Conservation (phyloP, 2,329 filamentous ascomycete species). For the Pseudocercospora crystallina region DNA sequence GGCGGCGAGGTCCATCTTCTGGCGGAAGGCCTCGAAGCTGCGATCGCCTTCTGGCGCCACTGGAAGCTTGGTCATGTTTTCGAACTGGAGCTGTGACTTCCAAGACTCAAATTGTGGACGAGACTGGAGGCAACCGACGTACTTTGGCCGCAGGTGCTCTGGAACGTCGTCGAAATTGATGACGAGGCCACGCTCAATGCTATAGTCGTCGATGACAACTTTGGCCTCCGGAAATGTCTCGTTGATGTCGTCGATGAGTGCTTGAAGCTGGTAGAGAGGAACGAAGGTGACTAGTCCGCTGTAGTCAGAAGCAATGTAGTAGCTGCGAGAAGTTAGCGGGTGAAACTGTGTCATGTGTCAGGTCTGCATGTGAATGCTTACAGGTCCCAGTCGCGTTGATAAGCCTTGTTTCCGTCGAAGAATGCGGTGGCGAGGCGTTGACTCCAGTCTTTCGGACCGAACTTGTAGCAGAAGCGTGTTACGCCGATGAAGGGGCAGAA, state of each 20-base stretch:
- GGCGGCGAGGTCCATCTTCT: slow-evolving; percentile 55
- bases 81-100: slow-evolving; percentile 28
- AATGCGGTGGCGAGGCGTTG: slow-evolving; percentile 54
- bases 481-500: slow-evolving; percentile 51
- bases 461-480: slow-evolving; percentile 59
- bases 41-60: slow-evolving; percentile 30
- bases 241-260: slow-evolving; percentile 67
- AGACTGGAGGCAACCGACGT: slow-evolving; percentile 59
- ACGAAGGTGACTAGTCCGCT: slow-evolving; percentile 65
- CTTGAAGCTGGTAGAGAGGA: slow-evolving; percentile 63
- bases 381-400: slow-evolving; percentile 71
- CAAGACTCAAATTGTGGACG: slow-evolving; percentile 43
- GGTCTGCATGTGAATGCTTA: slow-evolving; percentile 47
- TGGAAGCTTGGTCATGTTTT: slow-evolving; percentile 14
- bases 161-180: slow-evolving; percentile 66
- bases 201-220: slow-evolving; percentile 59
- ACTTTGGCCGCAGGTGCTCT: slow-evolving; percentile 65
- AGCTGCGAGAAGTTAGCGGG: slow-evolving; percentile 22
- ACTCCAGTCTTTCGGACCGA: slow-evolving; percentile 50
- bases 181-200: slow-evolving; percentile 56
- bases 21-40: slow-evolving; percentile 51
- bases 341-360: slow-evolving; percentile 3
- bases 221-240: slow-evolving; percentile 49
- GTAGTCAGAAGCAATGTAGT: slow-evolving; percentile 29
- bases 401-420: slow-evolving; percentile 61